These are phyloP conservation scores for Pelargonium citronellum DNA, from an alignment of 441 rosid species.

Conservation along the genomic window DNA sequence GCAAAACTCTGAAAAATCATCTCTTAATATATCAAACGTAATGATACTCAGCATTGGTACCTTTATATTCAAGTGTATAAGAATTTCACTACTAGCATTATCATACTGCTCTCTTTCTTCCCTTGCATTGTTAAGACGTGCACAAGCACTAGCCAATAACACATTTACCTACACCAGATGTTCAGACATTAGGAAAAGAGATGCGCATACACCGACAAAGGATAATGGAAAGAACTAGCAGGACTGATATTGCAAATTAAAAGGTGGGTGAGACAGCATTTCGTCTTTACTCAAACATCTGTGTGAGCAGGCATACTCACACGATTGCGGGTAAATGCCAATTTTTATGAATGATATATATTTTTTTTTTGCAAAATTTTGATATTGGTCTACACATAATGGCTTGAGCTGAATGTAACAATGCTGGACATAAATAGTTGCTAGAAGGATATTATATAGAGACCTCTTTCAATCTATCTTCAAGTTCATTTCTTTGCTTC, in stretches of 20 bases:
- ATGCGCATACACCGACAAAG: conserved; percentile 8
- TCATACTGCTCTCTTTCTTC: conserved; percentile 92
- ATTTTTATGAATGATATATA: no score
- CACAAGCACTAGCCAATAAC: conserved; percentile 46
- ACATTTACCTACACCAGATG: conserved; percentile 48
- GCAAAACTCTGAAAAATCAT: background rate
- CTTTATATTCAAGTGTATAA: conserved; percentile 64
- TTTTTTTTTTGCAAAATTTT: no score
- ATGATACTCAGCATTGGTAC: conserved; percentile 25
- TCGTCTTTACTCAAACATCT: no score
- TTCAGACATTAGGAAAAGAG: conserved; percentile 3
- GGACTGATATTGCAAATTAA: conserved; percentile 13
- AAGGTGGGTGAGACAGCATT: background rate
- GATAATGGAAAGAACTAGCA: background rate
- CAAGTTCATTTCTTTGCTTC: conserved; percentile 63
- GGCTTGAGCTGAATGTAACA: no score
- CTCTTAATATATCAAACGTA: conserved; percentile 11
- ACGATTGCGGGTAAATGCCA: no score
- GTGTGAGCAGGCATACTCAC: no score
- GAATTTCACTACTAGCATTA: conserved; percentile 76
- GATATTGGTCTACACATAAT: no score
- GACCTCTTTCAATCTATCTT: conserved; percentile 68
- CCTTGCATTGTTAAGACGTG: conserved; percentile 64
- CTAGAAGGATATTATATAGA: background rate
- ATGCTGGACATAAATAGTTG: no score